These are phyloP conservation scores for Hawksworthiomyces lignivorus DNA, from an alignment of 2,329 filamentous ascomycete species.

Conservation along the genomic window DNA sequence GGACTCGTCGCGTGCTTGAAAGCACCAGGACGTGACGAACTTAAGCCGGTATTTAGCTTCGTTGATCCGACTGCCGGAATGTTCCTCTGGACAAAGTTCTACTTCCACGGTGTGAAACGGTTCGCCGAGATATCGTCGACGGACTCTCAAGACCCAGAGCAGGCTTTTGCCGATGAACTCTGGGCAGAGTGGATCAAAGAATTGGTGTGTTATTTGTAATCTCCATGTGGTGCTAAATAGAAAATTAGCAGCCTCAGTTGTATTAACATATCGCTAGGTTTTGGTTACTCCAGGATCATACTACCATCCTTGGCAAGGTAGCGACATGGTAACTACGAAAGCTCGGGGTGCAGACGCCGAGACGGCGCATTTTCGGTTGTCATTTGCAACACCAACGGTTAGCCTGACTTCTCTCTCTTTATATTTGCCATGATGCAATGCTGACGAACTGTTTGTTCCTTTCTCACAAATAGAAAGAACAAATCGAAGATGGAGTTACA, in stretches of 20 bases:
- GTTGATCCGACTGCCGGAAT: constrained; percentile 23
- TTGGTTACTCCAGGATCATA: constrained; percentile 25
- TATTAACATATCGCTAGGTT: too few species aligned
- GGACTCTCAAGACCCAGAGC: constrained; percentile 16
- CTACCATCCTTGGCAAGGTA: constrained; percentile 24
- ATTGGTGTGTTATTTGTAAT: too few species aligned
- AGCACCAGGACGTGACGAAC: too few species aligned
- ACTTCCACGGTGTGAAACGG: constrained; percentile 13
- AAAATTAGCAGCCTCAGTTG: too few species aligned
- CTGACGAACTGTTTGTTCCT: background rate
- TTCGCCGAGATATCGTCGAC: background rate
- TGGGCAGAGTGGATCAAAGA: constrained; percentile 15
- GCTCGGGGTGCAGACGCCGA: constrained; percentile 17
- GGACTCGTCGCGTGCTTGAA: constrained; percentile 18
- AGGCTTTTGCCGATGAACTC: constrained; percentile 16
- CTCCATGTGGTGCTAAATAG: too few species aligned
- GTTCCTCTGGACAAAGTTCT: constrained; percentile 26
- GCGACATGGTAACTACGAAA: constrained; percentile 18
- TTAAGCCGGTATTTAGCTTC: constrained; percentile 22
- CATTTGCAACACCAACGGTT: constrained; percentile 23
- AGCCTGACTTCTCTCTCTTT: too few species aligned
- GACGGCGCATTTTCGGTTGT: constrained; percentile 21
- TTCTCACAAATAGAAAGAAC: constrained; percentile 14
- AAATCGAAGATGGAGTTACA: constrained; percentile 13
- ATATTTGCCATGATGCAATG: too few species aligned